Base-by-base conservation (phyloP, 2,329 filamentous ascomycete genomes). In the Emericellopsis cladophorae region DNA sequence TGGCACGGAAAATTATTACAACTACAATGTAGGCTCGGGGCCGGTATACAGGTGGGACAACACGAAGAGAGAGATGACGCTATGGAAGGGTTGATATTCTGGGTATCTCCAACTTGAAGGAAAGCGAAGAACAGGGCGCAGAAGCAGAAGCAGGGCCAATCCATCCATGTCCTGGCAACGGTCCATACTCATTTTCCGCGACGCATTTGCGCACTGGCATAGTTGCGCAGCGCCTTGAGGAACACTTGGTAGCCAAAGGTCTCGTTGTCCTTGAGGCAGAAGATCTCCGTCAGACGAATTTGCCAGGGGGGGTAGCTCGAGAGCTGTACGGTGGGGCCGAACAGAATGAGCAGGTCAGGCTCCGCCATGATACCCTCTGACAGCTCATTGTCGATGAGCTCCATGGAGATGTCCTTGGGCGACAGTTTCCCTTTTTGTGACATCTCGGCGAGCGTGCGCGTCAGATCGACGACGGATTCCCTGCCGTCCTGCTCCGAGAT, bases 291-390 rank as follows among this genome's bases (percentile, higher is more conserved):
- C 55, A 98, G 66, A 35, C 92, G 76, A 46, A 96, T 75, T 62
- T 95, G 92, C 92, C 92, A 98, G 1, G 92, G 92, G 9, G 92
- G 92, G 57, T 96, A 98, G 9, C 92, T 88, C 41, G 87, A 81
- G 36, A 98, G 64, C 56, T 88, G 81, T 41, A 96, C 78, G 39
- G 79, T 77, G 4, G 89, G 85, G 1, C 83, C 79, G 58, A 98
- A 98, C 8, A 95, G 66, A 41, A 98, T 75, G 44, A 98, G 66
- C 12, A 98, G 68, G 57, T 96, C 89, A 2, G 92, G 92, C 61
- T 98, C 90, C 9, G 76, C 72, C 72, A 93, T 92, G 45, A 94
- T 79, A 40, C 73, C 76, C 54, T 81, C 76, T 12, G 67, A 83
- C 39, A 98, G 72, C 61, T 98, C 92, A 5, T 86, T 84, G 54